A percentile compares a stretch with the other conserved stretches of the same genome.
These are phyloP conservation scores for Dothistroma pini DNA, from an alignment of 2,329 filamentous ascomycete species.

Conservation along the genomic window DNA sequence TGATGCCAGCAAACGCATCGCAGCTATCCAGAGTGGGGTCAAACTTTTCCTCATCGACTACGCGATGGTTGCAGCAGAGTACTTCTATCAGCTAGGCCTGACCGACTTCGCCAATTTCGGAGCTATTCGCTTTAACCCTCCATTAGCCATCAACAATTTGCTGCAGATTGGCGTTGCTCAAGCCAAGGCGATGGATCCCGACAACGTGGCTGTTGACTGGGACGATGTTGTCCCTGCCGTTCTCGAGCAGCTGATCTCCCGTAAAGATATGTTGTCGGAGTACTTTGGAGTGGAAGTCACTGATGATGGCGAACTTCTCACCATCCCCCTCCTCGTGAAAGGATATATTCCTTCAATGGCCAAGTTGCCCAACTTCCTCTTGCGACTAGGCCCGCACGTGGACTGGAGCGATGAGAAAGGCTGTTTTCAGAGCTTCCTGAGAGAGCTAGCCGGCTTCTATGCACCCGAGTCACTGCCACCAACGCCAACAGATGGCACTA, in stretches of 20 bases:
- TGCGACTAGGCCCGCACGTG: constrained; percentile 82
- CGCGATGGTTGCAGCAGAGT: constrained; percentile 76
- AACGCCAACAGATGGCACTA: constrained; percentile 16
- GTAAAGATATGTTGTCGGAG: constrained; percentile 81
- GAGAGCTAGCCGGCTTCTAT: constrained; percentile 84
- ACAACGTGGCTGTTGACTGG: constrained; percentile 59
- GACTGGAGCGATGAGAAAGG: constrained; percentile 79
- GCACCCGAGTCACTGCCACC: constrained; percentile 78
- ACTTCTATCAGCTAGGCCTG: constrained; percentile 91
- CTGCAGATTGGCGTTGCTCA: constrained; percentile 68
- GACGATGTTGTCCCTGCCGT: constrained; percentile 64
- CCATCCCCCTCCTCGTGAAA: constrained; percentile 80
- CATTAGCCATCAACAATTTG: constrained; percentile 67
- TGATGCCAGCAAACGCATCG: constrained; percentile 79
- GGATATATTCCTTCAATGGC: constrained; percentile 81
- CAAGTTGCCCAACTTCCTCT: constrained; percentile 84
- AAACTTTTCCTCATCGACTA: constrained; percentile 94
- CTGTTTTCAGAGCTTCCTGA: constrained; percentile 82
- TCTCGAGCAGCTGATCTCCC: constrained; percentile 64
- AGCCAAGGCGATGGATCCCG: constrained; percentile 47
- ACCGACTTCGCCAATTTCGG: constrained; percentile 98
- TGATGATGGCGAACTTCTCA: constrained; percentile 68
- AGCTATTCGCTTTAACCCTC: constrained; percentile 71
- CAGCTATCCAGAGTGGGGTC: constrained; percentile 88
- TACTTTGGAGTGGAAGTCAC: constrained; percentile 89